Evolutionary conservation across 805 yeast species (phyloP), one percentile per base, ranked within the genome.

Genomic region (Metschnikowia proteae): DNA sequence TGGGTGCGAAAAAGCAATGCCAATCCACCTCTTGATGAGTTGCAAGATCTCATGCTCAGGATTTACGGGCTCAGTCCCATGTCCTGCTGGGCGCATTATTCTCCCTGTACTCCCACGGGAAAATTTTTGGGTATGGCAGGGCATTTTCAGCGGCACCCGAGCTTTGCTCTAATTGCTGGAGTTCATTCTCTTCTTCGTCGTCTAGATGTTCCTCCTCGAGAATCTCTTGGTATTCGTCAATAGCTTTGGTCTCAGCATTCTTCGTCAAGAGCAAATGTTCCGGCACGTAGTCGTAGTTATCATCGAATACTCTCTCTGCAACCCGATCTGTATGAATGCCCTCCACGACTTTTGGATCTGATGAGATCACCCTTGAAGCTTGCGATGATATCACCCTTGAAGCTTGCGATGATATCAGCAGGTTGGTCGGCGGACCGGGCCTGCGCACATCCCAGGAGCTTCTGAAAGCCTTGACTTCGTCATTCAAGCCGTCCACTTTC

Each of bases 61-160:
- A 1, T 17, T 17, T 17, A 17, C 17, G 17, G 17, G 17, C 17
- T 26, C 28, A 59, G 36, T 63, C 62, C 56, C 67, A 67, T 3
- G 54, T 50, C 43, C 73, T 51, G 46, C 62, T 68, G 6, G 69
- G 56, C n/a, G 46, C 49, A 13, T 23, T 35, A 25, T 43, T 44
- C 8, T 50, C 51, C 39, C 58, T 60, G 48, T 55, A 62, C 52
- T 69, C 74, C 74, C 74, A 69, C 2, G 74, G 74, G 53, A 69
- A 69, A n/a, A 69, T 42, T 41, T 60, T 61, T 5, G 61, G 62
- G 27, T 32, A n/a, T 33, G 13, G 36, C 36, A 8, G 9, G 36
- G 25, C 5, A 11, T 6, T 26, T n/a, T 25, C 17, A 9, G 25
- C 5, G 39, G 29, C 30, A 1, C 7, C 5, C 10, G 30, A 37